These are phyloP conservation scores for Colletotrichum brevisporum DNA, from an alignment of 2,329 filamentous ascomycete species.

Conservation along the genomic window DNA sequence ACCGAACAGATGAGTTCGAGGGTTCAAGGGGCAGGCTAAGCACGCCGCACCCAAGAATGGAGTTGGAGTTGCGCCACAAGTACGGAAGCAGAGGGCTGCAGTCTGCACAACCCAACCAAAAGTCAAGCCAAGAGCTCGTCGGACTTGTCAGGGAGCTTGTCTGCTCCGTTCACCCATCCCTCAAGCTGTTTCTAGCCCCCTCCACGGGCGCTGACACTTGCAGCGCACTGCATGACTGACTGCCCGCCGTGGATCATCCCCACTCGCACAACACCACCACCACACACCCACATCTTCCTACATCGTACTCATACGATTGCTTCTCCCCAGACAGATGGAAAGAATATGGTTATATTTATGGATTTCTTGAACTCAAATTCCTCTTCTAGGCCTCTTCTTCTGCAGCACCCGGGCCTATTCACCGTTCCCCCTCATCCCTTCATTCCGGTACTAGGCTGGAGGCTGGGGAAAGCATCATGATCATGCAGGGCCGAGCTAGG, in stretches of 20 bases:
- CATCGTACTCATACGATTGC: neutral
- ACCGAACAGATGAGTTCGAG: too few species aligned
- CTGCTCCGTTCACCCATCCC: neutral
- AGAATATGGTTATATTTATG: neutral
- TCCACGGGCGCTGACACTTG: conserved; percentile 17
- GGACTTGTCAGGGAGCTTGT: conserved; percentile 15
- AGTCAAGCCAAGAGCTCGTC: neutral
- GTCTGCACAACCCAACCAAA: too few species aligned
- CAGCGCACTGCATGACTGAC: conserved; percentile 16
- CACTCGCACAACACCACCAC: neutral
- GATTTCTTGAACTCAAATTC: too few species aligned
- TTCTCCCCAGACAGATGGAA: too few species aligned
- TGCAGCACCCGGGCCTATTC: neutral
- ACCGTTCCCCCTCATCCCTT: neutral
- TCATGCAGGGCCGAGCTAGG: too few species aligned
- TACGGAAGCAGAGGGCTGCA: neutral
- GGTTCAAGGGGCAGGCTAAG: conserved; percentile 9
- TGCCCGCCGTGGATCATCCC: conserved; percentile 5
- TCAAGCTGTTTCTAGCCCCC: conserved; percentile 10
- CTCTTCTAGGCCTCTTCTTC: neutral
- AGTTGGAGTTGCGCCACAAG: conserved; percentile 7
- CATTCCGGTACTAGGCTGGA: neutral
- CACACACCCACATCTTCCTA: conserved; percentile 1
- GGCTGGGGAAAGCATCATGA: too few species aligned
- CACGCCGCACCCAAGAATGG: conserved; percentile 7